phyloP scores from a whole-genome alignment of 2,329 filamentous ascomycete species.

The Exophiala oligosperma region DNA sequence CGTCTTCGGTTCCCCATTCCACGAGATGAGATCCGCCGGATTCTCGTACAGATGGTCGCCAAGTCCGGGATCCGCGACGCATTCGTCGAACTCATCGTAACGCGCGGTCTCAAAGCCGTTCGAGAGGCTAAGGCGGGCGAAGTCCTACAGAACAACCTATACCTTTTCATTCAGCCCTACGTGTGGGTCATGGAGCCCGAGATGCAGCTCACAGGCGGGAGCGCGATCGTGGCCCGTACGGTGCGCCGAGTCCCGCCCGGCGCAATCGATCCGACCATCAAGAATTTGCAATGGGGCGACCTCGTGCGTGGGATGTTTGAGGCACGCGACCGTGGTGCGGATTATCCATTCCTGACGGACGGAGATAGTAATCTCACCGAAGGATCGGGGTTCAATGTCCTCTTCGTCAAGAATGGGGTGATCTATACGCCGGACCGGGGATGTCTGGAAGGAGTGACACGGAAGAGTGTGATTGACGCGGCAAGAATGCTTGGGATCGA shows the following conservation, averaged over 20 bases:
- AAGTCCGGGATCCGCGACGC: conserved; percentile 51
- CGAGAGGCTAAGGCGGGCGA: conserved; percentile 38
- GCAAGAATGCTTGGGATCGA: conserved; percentile 37
- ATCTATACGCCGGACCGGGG: conserved; percentile 51
- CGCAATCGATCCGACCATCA: conserved; percentile 52
- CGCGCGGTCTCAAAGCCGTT: conserved; percentile 48
- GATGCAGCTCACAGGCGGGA: conserved; percentile 43
- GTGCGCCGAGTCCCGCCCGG: conserved; percentile 48
- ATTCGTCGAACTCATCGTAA: conserved; percentile 54
- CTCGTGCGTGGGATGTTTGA: conserved; percentile 48
- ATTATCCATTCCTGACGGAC: conserved; percentile 53
- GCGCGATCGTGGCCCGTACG: conserved; percentile 47
- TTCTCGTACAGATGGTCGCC: conserved; percentile 47
- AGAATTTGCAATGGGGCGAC: conserved; percentile 56
- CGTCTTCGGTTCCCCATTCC: conserved; percentile 46
- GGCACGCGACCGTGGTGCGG: conserved; percentile 47
- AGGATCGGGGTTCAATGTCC: conserved; percentile 52
- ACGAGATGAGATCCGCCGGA: conserved; percentile 40
- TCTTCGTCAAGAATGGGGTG: conserved; percentile 46
- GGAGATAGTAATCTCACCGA: conserved; percentile 53
- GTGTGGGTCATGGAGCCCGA: conserved; percentile 53
- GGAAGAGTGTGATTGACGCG: conserved; percentile 50
- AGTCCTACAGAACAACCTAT: conserved; percentile 42
- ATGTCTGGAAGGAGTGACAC: conserved; percentile 50
- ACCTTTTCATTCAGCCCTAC: conserved; percentile 52